Evolutionary conservation across 148 eudicot genomes (phyloP).

Genomic region (Diospyros lotus): DNA sequence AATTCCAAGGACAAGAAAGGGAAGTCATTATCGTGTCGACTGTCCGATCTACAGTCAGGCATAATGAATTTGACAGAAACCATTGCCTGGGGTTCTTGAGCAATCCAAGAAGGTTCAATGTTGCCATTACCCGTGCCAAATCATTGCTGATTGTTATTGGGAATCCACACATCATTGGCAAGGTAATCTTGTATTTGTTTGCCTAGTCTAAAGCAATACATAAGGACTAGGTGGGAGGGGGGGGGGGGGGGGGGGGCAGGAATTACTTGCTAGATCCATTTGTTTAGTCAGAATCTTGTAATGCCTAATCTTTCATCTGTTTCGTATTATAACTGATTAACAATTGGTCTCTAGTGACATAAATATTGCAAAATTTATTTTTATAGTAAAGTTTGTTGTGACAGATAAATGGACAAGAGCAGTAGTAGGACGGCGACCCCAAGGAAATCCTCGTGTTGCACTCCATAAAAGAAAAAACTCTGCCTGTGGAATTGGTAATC

Average conservation of each 20-base stretch:
- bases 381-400: too few species aligned
- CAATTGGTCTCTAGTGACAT: too few species aligned
- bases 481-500: too few species aligned
- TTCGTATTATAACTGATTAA: neutral
- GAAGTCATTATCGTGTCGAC: constrained; percentile 83
- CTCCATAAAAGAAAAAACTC: too few species aligned
- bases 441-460: too few species aligned
- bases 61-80: constrained; percentile 67
- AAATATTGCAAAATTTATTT: too few species aligned
- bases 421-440: too few species aligned
- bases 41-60: constrained; percentile 79
- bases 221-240: neutral
- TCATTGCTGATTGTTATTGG: constrained; percentile 84
- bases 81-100: constrained; percentile 86
- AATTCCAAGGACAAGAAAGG: constrained; percentile 94
- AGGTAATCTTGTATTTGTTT: constrained; percentile 40
- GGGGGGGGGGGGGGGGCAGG: too few species aligned
- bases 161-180: constrained; percentile 85
- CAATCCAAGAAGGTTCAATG: constrained; percentile 89
- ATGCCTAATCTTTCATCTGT: neutral
- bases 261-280: neutral
- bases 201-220: neutral
- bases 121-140: constrained; percentile 87
- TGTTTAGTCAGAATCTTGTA: neutral
- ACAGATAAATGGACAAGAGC: too few species aligned